Base-by-base conservation (phyloP, 176 grass and related monocot genomes). In the Lolium rigidum region DNA sequence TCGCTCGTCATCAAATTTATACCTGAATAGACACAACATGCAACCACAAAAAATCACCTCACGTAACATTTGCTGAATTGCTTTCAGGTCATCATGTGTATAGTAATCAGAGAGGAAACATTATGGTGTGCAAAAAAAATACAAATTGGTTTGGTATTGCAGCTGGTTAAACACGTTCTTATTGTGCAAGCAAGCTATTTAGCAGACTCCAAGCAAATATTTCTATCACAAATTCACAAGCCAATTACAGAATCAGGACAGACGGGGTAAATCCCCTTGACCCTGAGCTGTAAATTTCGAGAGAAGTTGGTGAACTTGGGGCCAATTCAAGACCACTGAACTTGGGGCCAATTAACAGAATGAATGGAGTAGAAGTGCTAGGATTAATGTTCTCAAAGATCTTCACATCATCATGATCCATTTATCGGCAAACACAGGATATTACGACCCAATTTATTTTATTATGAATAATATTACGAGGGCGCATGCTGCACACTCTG, bases 1-100 rank as follows among this genome's bases (percentile, higher is more conserved):
- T 68, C 95, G 65, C 74, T 98, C 95, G 73, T 98, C 95, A 80
- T 98, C 95, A 82, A 98, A 98, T 83, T 98, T 98, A 87, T 92
- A 98, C 95, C 95, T 95, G 81, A 75, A 67, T 77, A 71, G 11
- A 71, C 39, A 85, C 39, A 85, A 20, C 26, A 89, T 54, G 2
- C 83, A 86, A 65, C 41, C 39, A 83, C 2, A 58, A 59, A 71
- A 84, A 39, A n/a, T 39, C 25, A 31, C 20, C 28, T 64, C 44
- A 22, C 5, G 6, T 56, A 17, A 26, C 16, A 69, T 76, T 59
- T 51, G 59, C 51, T 62, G 31, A 68, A 70, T 31, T 69, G 70
- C 74, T 87, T 87, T 46, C 39, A 56, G 37, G 6, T 47, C 46
- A 47, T 47, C 46, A 9, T 9, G 44, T 22, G 72, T 80, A 87